Conservation (phyloP, 129 eudicot species). For the Silybum marianum region DNA sequence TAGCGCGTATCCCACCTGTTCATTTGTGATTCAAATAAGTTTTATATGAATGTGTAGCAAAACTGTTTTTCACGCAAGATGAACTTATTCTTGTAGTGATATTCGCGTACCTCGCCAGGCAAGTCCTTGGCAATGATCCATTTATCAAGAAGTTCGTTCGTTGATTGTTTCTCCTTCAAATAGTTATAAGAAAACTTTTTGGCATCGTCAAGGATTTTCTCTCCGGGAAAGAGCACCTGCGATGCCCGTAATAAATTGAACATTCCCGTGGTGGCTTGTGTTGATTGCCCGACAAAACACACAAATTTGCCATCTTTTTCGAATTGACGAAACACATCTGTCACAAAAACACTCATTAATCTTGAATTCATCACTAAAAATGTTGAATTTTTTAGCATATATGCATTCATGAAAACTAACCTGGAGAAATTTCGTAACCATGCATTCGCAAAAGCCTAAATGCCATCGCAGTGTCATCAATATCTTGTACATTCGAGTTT, state of each 20-base stretch:
- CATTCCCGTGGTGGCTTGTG: no score
- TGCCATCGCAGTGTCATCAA: slow-evolving; percentile 47
- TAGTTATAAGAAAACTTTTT: slow-evolving; percentile 42
- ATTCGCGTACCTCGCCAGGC: slow-evolving; percentile 27
- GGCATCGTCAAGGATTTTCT: slow-evolving; percentile 48
- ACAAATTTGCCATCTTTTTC: no score
- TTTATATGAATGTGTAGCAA: background rate
- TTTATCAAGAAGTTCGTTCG: slow-evolving; percentile 55
- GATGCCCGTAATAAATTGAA: no score
- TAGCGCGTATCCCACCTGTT: slow-evolving; percentile 24
- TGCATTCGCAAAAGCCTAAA: slow-evolving; percentile 61
- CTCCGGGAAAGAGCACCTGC: no score
- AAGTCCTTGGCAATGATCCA: slow-evolving; percentile 72
- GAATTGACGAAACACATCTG: slow-evolving; percentile 55
- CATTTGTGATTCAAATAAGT: background rate
- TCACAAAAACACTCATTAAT: background rate
- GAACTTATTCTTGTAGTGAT: background rate
- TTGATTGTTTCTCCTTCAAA: slow-evolving; percentile 47
- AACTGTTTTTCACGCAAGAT: background rate
- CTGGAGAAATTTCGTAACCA: slow-evolving; percentile 62
- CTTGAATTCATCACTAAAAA: background rate
- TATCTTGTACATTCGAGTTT: slow-evolving; percentile 29
- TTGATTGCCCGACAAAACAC: no score
- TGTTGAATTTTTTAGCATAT: background rate
- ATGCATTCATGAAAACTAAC: slow-evolving; percentile 26